Base-by-base conservation (phyloP, 2,329 filamentous ascomycete species). In the Tolypocladium ovalisporum region DNA sequence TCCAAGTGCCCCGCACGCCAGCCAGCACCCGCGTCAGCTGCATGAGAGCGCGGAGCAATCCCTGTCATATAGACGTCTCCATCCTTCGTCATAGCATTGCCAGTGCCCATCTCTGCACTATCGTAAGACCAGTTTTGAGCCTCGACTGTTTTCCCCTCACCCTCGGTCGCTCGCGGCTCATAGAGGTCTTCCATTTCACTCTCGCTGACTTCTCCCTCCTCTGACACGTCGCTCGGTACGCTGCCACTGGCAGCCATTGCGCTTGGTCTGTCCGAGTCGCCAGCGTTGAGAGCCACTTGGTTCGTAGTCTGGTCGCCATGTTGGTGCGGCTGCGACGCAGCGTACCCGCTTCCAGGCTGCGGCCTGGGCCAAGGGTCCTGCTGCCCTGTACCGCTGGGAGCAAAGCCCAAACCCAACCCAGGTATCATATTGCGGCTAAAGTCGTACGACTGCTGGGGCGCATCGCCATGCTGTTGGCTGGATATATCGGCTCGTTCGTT, bases 151-250 rank as follows among this genome's bases (percentile, higher is more conserved):
- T 34, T 35, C 29, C 53, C 55, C 9, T 35, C 39, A 6, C 60
- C 56, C 12, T 59, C 61, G 22, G 56, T 54, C 19, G 62, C 61
- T 17, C 56, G 58, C 12, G 78, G 75, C 54, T 82, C 79, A 60
- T 84, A 83, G 2, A 79, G 64, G 63, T 84, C 79, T 54, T 84
- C 80, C 54, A 80, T 77, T 63, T 87, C 84, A 22, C 78, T 81
- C 64, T 93, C 89, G 61, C 84, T 88, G 35, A 94, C 69, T 68
- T 95, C 90, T 19, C 88, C 89, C 65, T 95, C 89, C 65, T 94
- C 89, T 52, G 65, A 63, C 40, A 65, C 64, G 8, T 62, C 61
- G 35, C 61, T 60, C 12, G 37, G 55, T 6, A n/a, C 34, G 8
- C 39, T 51, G 8, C 35, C 37, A 35, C 55, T 56, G 32, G 57